Base-by-base conservation (phyloP, 495 filamentous ascomycete species). In the Thozetella sp. region DNA sequence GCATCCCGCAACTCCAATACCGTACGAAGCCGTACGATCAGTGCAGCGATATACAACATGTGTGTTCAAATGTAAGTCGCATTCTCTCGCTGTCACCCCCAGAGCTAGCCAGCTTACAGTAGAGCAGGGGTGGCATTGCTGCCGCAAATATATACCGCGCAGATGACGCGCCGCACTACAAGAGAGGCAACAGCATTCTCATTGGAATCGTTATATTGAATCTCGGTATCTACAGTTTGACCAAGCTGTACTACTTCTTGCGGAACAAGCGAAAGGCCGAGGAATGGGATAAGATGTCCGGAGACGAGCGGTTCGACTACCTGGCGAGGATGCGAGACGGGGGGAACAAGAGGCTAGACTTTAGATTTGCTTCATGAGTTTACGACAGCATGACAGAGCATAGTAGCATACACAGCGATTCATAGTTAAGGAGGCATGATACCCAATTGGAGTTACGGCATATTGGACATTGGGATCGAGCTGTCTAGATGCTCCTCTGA, bases 41-140 rank as follows among this genome's bases (percentile, higher is more conserved):
- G 82, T 1, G 81, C 82, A 0, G 78, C 78, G 3, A 67, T 89
- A 22, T 92, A 92, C 64, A 92, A 91, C 67, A 91, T 91, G 88
- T 80, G 74, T 48, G 86, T 91, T 1, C 89, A 92, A 67, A 75
- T 80, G 2, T 66, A 46, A 53, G 63, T 53, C 3, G 2, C 3
- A 2, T n/a, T 11, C 22, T 37, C 12, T 24, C 3, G 24, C 6
- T 15, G 2, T 27, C 26, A 2, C 23, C 25, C 4, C 27, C 17
- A 4, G 25, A 11, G 4, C 17, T 30, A 17, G 4, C 22, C 22
- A 27, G n/a, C 40, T 45, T n/a, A 48, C 26, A 23, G 23, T 13
- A 17, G 0, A 13, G 26, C 27, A 66, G 63, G 2, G 82, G 81
- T 23, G 86, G 78, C 22, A 88, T 91, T 45, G 82, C 90, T 24